Conservation (phyloP, 768 basidiomycete species). For the Lactarius evosmus region DNA sequence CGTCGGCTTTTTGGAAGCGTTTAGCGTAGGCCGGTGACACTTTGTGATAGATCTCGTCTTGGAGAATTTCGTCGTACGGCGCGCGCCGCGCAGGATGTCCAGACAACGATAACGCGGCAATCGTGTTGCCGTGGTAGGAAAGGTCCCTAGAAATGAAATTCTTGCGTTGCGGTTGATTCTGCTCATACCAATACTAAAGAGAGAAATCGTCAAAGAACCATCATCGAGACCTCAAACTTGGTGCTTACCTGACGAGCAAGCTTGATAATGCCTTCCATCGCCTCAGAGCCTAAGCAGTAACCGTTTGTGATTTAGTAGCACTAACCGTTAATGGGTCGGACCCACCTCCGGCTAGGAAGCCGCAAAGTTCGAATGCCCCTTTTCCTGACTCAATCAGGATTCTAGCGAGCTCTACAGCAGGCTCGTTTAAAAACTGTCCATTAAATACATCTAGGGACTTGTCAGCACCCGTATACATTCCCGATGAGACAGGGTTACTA, state of each 20-base stretch:
- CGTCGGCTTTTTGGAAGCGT: conserved; percentile 66
- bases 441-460: conserved; percentile 72
- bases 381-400: conserved; percentile 60
- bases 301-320: not conserved
- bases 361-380: conserved; percentile 69
- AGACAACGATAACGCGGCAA: conserved; percentile 65
- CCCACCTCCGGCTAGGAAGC: conserved; percentile 74
- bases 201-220: not conserved
- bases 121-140: conserved; percentile 84
- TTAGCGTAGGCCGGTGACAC: conserved; percentile 85
- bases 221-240: not conserved
- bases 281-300: conserved; percentile 65
- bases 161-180: conserved; percentile 61
- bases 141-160: conserved; percentile 78
- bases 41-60: conserved; percentile 69
- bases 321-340: conserved; percentile 1
- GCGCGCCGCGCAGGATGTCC: conserved; percentile 64
- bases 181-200: conserved; percentile 67
- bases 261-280: conserved; percentile 86
- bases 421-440: conserved; percentile 76
- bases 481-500: conserved; percentile 19
- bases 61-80: conserved; percentile 64
- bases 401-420: conserved; percentile 77
- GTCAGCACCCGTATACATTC: not conserved
- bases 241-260: conserved; percentile 64